phyloP scores from a whole-genome alignment of 441 rosid species.

The Manihot esculenta region DNA sequence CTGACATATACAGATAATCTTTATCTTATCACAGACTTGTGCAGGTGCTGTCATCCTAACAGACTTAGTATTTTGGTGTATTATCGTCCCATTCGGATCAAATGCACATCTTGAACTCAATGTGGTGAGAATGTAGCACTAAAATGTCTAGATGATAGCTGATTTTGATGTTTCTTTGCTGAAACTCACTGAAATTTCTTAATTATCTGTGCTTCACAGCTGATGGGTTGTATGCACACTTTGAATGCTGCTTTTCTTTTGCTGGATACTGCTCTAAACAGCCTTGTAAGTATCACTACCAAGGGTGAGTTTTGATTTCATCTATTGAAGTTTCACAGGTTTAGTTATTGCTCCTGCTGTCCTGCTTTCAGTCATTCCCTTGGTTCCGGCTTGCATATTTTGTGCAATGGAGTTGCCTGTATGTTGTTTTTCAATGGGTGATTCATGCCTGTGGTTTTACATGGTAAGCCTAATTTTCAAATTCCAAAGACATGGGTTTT shows the following conservation, averaged over 20 bases:
- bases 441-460: conserved; percentile 77
- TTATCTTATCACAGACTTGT: conserved; percentile 45
- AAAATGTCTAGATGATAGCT: not conserved
- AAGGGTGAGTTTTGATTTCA: not conserved
- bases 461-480: conserved; percentile 41
- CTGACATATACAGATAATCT: conserved; percentile 1
- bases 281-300: conserved; percentile 55
- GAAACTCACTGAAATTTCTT: not conserved
- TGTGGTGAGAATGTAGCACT: conserved; percentile 40
- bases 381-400: conserved; percentile 83
- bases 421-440: conserved; percentile 78
- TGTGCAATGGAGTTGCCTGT: conserved; percentile 78
- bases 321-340: not conserved
- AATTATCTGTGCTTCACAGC: conserved; percentile 35
- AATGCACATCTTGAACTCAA: conserved; percentile 57
- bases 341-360: not conserved
- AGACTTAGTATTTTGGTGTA: conserved; percentile 71
- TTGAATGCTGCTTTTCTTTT: conserved; percentile 58
- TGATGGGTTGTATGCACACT: conserved; percentile 84
- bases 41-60: conserved; percentile 87
- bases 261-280: conserved; percentile 62
- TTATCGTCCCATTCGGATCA: conserved; percentile 67
- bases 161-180: not conserved
- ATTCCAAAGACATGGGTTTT: not conserved
- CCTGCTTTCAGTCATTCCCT: conserved; percentile 62